Evolutionary conservation across 108 stramenopile genomes (phyloP), one percentile per base, ranked within the genome.

Genomic region (Schizochytrium sp.): DNA sequence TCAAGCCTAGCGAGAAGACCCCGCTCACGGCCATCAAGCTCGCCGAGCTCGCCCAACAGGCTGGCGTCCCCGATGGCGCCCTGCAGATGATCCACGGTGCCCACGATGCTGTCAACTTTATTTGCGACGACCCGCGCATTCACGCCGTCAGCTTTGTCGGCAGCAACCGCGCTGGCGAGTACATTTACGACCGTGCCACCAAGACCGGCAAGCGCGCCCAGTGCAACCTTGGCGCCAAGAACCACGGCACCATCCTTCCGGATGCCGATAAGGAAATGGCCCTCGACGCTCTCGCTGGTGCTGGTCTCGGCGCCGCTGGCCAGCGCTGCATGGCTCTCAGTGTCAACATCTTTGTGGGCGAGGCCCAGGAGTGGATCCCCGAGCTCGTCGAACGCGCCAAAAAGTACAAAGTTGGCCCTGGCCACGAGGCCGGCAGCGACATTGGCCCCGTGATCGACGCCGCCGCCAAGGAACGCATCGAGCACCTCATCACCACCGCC

Each of bases 281-380:
- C 6, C n/a, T 90, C 8, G 83, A 87, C 60, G 63, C 60, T 21
- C 87, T 90, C 58, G 63, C 45, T 19, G 87, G 89, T 5, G 87
- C 63, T 18, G 88, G 57, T 1, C 92, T 93, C 87, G 98, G 98
- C 5, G 97, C 97, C 16, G 97, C 98, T 4, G 98, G 98, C 43
- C 97, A 98, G 93, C 92, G 98, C 48, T 99, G 98, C 91, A 99
- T 99, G 98, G 97, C 98, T 53, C 88, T 98, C 23, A 92, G 91
- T 69, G 93, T 92, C 5, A 90, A 94, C 21, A 92, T 98, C 51
- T 91, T 98, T 71, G 98, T 99, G 14, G 97, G 97, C 5, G 93
- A 93, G 5, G 47, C 93, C 57, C 57, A 47, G 48, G 87, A 89
- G 28, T 92, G 91, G 91, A 92, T 90, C 19, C 58, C 69, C 28